Conservation (phyloP, 306 rosid species). For the Quercus berberidifolia region DNA sequence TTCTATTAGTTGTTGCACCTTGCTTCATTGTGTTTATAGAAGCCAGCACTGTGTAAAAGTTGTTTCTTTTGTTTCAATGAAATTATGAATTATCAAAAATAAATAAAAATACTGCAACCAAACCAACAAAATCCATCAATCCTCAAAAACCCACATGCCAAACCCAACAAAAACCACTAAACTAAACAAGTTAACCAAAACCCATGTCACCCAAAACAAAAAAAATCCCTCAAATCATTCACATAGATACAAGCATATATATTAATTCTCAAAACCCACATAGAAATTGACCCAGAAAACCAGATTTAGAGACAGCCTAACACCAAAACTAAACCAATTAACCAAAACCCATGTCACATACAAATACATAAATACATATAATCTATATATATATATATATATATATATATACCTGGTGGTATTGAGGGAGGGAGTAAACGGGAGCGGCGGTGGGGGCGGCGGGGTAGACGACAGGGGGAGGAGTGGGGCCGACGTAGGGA, state of each 20-base stretch:
- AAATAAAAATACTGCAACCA: too few relatives aligned
- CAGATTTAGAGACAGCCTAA: neutral
- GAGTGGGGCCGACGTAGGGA: constrained; percentile 44
- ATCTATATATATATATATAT: neutral
- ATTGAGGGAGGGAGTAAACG: constrained; percentile 63
- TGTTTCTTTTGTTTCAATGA: too few relatives aligned
- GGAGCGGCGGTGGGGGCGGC: constrained; percentile 37
- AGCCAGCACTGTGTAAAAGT: too few relatives aligned
- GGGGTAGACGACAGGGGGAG: constrained; percentile 32
- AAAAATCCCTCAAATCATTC: too few relatives aligned
- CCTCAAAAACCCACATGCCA: neutral
- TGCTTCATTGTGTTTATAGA: too few relatives aligned
- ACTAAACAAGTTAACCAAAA: too few relatives aligned
- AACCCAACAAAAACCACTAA: too few relatives aligned
- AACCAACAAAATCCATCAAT: neutral
- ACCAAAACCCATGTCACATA: neutral
- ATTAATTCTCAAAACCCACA: neutral
- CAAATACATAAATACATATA: neutral
- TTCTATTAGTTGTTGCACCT: too few relatives aligned
- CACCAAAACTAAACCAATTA: neutral
- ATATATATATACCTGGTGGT: constrained; percentile 52
- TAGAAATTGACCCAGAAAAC: neutral
- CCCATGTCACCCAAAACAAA: too few relatives aligned
- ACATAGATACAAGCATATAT: neutral
- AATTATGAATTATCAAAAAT: too few relatives aligned